Base-by-base conservation (phyloP, 495 filamentous ascomycete genomes). In the Saxispiralis lemnorum region DNA sequence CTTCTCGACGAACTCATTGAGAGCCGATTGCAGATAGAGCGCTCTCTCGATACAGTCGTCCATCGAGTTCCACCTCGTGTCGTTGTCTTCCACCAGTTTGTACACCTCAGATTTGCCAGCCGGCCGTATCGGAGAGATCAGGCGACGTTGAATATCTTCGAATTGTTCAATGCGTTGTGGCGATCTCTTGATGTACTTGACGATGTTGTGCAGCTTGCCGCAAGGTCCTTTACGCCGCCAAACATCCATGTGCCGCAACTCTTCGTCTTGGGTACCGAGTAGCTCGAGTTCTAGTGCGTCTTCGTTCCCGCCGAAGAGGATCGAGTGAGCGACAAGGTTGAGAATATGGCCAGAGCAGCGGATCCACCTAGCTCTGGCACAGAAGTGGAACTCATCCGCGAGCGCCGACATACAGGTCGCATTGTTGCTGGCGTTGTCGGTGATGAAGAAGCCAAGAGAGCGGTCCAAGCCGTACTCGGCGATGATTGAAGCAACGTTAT, bases 191-290 rank as follows among this genome's bases (percentile, higher is more conserved):
- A 51, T 51, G 37, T 24, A 51, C 19, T 31, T 28, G 1, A 47
- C 21, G n/a, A 51, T 6, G 36, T 51, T 51, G 36, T 51, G 48
- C 11, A 51, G 44, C 48, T 47, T 51, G 21, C 48, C 39, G 35
- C 47, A 31, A 35, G 48, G 44, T 14, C 48, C 48, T 31, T 28
- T 41, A 17, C 30, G 18, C 7, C 45, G 48, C 48, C 35, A 51
- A 21, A 38, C 15, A 4, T n/a, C n/a, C n/a, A n/a, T 12, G 33
- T 45, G 35, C 35, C 47, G 15, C 7, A 28, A 11, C 38, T 45
- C 36, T 11, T 19, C 21, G 35, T 43, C 10, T 16, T 47, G 20
- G 6, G 16, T n/a, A n/a, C 37, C 44, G 28, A 43, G 32, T 38
- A 31, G n/a, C n/a, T n/a, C n/a, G n/a, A n/a, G n/a, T n/a, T n/a